Conservation (phyloP, 768 basidiomycete species). For the Suillus cothurnatus region DNA sequence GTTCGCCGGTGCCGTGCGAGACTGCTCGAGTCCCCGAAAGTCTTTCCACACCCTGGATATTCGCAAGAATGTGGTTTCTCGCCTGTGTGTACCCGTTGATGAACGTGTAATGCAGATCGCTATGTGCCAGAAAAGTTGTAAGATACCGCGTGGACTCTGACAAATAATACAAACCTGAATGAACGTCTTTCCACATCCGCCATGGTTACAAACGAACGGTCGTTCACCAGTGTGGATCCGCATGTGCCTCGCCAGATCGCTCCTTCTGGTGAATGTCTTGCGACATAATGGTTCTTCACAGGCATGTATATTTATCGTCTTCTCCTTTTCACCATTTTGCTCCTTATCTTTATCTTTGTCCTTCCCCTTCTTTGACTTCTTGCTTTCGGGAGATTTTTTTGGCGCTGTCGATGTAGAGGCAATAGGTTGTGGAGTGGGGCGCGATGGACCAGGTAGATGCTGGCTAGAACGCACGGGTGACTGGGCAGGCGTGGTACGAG, state of each 20-base stretch:
- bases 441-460: conserved; percentile 39
- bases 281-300: conserved; percentile 75
- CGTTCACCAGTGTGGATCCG: conserved; percentile 91
- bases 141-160: conserved; percentile 10
- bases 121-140: conserved; percentile 34
- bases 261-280: conserved; percentile 82
- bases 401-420: conserved; percentile 54
- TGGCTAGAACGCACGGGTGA: conserved; percentile 30
- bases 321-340: conserved; percentile 43
- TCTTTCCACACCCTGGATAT: conserved; percentile 84
- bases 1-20: conserved; percentile 90
- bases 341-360: conserved; percentile 24
- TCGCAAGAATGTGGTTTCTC: conserved; percentile 93
- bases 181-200: conserved; percentile 85
- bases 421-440: conserved; percentile 39
- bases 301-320: conserved; percentile 51
- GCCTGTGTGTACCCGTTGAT: conserved; percentile 87
- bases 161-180: conserved; percentile 65
- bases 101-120: conserved; percentile 90
- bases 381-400: conserved; percentile 25
- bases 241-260: conserved; percentile 83
- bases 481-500: conserved; percentile 23
- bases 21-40: conserved; percentile 90
- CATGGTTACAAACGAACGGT: conserved; percentile 73
- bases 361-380: conserved; percentile 31